Conservation (phyloP, 169 alveolate species). For the Sarcocystis neurona region DNA sequence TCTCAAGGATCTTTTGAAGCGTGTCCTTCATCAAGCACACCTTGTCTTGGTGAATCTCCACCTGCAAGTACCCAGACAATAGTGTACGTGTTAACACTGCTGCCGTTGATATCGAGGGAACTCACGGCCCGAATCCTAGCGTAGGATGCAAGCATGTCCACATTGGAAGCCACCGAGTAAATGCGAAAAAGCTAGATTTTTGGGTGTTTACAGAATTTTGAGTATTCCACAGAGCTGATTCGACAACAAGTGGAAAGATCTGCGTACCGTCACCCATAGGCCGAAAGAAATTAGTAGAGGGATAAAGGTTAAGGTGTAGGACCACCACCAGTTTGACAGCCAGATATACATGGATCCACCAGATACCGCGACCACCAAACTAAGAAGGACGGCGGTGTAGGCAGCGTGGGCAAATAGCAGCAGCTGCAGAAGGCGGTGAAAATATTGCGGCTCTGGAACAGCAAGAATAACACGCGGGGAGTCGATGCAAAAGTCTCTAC, state of each 20-base stretch:
- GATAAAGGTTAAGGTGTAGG: slow-evolving; percentile 52
- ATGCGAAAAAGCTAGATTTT: background rate
- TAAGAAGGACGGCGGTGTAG: slow-evolving; percentile 49
- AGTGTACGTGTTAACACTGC: background rate
- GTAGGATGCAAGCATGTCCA: slow-evolving; percentile 23
- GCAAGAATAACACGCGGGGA: background rate
- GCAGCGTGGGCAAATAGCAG: slow-evolving; percentile 55
- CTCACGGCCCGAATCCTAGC: background rate
- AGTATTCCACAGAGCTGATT: background rate
- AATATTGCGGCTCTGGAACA: slow-evolving; percentile 48
- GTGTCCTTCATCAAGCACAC: background rate
- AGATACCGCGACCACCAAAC: background rate
- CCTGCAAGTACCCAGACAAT: background rate
- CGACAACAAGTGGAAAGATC: background rate
- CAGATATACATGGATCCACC: slow-evolving; percentile 35
- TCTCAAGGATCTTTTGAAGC: background rate
- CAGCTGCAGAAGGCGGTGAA: slow-evolving; percentile 51
- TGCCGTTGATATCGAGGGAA: background rate
- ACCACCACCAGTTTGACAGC: slow-evolving; percentile 34
- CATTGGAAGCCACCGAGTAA: background rate
- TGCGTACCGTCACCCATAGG: slow-evolving; percentile 44
- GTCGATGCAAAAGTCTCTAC: no score
- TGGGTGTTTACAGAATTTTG: no score
- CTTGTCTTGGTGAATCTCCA: slow-evolving; percentile 50
- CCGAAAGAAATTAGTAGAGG: slow-evolving; percentile 30